A percentile compares a stretch with the other conserved stretches of the same genome.
phyloP scores from a whole-genome alignment of 306 rosid genomes.

The Astragalus membranaceus region DNA sequence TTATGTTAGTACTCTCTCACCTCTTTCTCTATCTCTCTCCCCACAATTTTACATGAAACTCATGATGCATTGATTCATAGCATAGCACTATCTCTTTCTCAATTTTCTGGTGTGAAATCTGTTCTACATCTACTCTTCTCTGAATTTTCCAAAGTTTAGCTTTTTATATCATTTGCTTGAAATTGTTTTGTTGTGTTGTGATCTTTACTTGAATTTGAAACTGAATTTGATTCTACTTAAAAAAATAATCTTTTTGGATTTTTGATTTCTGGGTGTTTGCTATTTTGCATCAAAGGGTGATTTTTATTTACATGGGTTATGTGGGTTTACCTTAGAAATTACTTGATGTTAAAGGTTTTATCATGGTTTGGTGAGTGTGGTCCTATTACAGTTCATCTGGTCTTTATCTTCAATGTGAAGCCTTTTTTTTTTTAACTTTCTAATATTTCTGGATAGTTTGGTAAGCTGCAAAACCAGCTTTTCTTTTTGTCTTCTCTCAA shows the following conservation, averaged over 20 bases:
- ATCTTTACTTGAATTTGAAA: background rate
- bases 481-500: conserved; percentile 45
- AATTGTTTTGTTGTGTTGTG: conserved; percentile 15
- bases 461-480: conserved; percentile 54
- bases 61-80: conserved; percentile 20
- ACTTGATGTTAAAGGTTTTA: conserved; percentile 67
- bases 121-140: background rate
- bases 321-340: conserved; percentile 36
- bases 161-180: background rate
- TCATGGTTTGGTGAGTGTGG: conserved; percentile 77
- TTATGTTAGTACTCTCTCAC: conserved; percentile 29
- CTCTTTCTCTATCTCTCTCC: background rate
- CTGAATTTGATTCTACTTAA: conserved; percentile 8
- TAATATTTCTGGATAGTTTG: conserved; percentile 44
- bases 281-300: conserved; percentile 18
- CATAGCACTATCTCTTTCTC: background rate
- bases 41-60: background rate
- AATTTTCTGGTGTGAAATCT: background rate
- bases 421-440: conserved; percentile 26
- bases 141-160: conserved; percentile 10
- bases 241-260: background rate
- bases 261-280: conserved; percentile 17
- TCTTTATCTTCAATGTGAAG: conserved; percentile 60
- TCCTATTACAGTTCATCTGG: conserved; percentile 49
- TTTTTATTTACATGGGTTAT: conserved; percentile 23